These are phyloP conservation scores for Leishmania gerbilli DNA, from an alignment of 208 protist genomes.

Conservation along the genomic window DNA sequence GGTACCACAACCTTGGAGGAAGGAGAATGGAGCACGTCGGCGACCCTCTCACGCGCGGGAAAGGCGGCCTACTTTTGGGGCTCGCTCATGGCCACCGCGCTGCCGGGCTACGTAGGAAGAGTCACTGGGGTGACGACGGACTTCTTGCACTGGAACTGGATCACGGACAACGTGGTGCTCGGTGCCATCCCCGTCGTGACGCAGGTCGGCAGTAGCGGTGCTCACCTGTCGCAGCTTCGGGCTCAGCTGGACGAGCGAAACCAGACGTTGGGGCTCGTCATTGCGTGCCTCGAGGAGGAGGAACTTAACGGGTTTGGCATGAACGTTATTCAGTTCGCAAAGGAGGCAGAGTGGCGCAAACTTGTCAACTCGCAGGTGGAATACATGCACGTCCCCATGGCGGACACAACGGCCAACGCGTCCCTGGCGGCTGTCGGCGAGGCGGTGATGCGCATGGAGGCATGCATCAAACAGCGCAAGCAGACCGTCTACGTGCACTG, in stretches of 20 bases:
- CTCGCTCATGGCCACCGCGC: constrained; percentile 74
- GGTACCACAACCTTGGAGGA: constrained; percentile 1
- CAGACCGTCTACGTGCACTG: constrained; percentile 87
- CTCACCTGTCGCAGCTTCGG: constrained; percentile 67
- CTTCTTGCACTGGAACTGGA: constrained; percentile 90
- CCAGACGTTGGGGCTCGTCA: constrained; percentile 69
- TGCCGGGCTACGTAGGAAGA: constrained; percentile 80
- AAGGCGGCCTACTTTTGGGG: constrained; percentile 86
- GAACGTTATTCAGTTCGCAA: constrained; percentile 74
- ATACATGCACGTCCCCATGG: constrained; percentile 74
- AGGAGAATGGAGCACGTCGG: constrained; percentile 12
- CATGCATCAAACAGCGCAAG: constrained; percentile 34
- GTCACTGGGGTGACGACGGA: constrained; percentile 65
- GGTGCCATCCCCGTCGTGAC: constrained; percentile 88
- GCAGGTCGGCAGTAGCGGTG: constrained; percentile 74
- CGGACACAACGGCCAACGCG: constrained; percentile 64
- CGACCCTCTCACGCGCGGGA: constrained; percentile 43
- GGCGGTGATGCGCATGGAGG: constrained; percentile 67
- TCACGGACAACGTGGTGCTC: constrained; percentile 69
- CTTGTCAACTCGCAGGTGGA: constrained; percentile 44
- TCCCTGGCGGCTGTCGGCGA: constrained; percentile 48
- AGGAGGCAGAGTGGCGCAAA: constrained; percentile 64
- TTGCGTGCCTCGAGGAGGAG: constrained; percentile 73
- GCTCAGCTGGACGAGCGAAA: constrained; percentile 57
- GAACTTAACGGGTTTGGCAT: constrained; percentile 87